Evolutionary conservation across 163 green algal species (phyloP).

Genomic region (Volvox carteri): DNA sequence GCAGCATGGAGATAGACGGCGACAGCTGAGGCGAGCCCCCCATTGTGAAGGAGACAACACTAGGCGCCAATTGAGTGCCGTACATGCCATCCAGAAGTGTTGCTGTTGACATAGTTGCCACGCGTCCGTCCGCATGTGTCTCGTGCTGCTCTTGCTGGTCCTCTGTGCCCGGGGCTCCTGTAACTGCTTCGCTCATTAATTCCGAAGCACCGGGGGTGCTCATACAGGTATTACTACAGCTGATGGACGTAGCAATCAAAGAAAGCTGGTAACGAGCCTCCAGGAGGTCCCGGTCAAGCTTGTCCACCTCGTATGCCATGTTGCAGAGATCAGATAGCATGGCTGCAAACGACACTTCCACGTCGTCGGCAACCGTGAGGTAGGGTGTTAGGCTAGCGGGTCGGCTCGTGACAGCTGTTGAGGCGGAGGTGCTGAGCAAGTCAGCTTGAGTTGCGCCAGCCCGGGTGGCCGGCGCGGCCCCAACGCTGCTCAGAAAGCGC

Average conservation of each 20-base stretch:
- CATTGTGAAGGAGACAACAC: slow-evolving; percentile 41
- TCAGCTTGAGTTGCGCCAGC: neutral
- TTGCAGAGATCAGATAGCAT: slow-evolving; percentile 71
- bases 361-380: slow-evolving; percentile 54
- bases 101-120: neutral
- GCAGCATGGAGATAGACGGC: slow-evolving; percentile 45
- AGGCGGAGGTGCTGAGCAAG: neutral
- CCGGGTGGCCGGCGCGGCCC: neutral
- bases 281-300: slow-evolving; percentile 38
- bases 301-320: slow-evolving; percentile 67
- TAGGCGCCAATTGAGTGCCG: neutral
- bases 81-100: neutral
- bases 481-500: slow-evolving; percentile 33
- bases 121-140: neutral
- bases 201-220: too few species aligned
- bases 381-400: slow-evolving; percentile 58
- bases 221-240: too few species aligned
- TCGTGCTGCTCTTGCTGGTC: neutral
- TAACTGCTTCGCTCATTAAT: too few species aligned
- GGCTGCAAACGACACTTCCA: slow-evolving; percentile 59
- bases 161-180: too few species aligned
- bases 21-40: slow-evolving; percentile 27
- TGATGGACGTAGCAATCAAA: slow-evolving; percentile 55
- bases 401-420: neutral
- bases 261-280: slow-evolving; percentile 47